These are phyloP conservation scores for Ogataea trehaloabstinens DNA, from an alignment of 805 yeast species.

Conservation along the genomic window DNA sequence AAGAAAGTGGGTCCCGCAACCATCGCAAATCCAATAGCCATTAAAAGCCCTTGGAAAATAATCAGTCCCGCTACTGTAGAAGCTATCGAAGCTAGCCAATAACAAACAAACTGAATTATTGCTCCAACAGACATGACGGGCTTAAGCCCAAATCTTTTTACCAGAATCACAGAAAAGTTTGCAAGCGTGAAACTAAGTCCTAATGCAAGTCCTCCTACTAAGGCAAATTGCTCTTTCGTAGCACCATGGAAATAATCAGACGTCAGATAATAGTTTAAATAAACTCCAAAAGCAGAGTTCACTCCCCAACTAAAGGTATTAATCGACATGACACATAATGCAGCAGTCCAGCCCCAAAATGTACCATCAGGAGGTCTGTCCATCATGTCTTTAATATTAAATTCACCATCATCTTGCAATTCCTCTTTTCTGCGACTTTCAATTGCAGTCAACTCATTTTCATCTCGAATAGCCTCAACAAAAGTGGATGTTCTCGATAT, in stretches of 20 bases:
- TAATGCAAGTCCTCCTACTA: slow-evolving; percentile 53
- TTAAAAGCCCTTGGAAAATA: slow-evolving; percentile 47
- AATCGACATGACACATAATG: slow-evolving; percentile 32
- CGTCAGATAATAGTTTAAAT: slow-evolving; percentile 45
- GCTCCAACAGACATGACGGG: slow-evolving; percentile 42
- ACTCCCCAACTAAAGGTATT: slow-evolving; percentile 52
- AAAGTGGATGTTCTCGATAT: slow-evolving; percentile 25
- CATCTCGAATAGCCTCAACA: slow-evolving; percentile 29
- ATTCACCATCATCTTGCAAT: slow-evolving; percentile 30
- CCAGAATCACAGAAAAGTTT: slow-evolving; percentile 52
- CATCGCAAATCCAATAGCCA: slow-evolving; percentile 42
- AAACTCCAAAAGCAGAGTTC: slow-evolving; percentile 54
- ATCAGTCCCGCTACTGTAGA: slow-evolving; percentile 42
- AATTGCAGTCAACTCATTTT: slow-evolving; percentile 23
- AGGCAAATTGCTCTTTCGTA: slow-evolving; percentile 48
- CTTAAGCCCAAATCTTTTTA: slow-evolving; percentile 50
- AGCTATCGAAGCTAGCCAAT: slow-evolving; percentile 45
- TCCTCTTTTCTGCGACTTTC: slow-evolving; percentile 9
- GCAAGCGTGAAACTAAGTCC: slow-evolving; percentile 58
- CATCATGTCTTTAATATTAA: slow-evolving; percentile 23
- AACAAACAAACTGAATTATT: slow-evolving; percentile 37
- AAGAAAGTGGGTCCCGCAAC: slow-evolving; percentile 34
- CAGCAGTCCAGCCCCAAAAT: slow-evolving; percentile 48
- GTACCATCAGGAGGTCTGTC: slow-evolving; percentile 44
- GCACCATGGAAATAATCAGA: slow-evolving; percentile 47